Base-by-base conservation (phyloP, 1,139 yeast genomes). In the Yamadazyma siamensis region DNA sequence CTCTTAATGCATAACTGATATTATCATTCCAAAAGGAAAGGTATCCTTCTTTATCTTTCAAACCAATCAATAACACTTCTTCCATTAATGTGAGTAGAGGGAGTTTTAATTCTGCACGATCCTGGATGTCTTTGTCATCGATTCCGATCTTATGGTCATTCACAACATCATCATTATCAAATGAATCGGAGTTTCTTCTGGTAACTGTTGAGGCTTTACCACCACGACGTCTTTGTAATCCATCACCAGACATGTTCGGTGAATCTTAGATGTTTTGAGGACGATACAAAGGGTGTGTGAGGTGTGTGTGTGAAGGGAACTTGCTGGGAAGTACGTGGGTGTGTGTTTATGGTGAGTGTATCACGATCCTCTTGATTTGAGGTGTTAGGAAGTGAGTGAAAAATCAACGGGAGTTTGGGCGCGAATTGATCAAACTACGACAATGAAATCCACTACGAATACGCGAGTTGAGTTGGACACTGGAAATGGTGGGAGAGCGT, bases 11-110 rank as follows among this genome's bases (percentile, higher is more conserved):
- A 60, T 91, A 94, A 17, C 96, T 87, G 36, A 91, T 89, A 56
- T 87, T 89, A 59, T 91, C 99, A 56, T 91, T 94, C 98, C 98
- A 91, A 59, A 91, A 91, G 14, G 96, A 87, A 36, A 91, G 69
- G 56, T 89, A 88, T 5, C 98, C 98, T 59, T 91, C 97, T 49
- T 84, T 83, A 57, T 91, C 98, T 54, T 91, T 89, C 43, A 91
- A 71, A 2, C 98, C 99, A 64, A 91, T 76, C 41, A 91, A 70
- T 39, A 91, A 64, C 7, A 91, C 96, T 57, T 91, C 98, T 59
- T 91, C 99, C 96, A 91, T 88, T 45, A 91, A 63, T 1, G 98
- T 94, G 46, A 91, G 69, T 30, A 77, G 65, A 1, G 98, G 97
- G 13, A 64, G 54, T 31, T 63, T 65, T 35, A 61, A 55, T 28